Conservation (phyloP, 228 moss, liverwort and hornwort species). For the Sphagnum magellanicum region DNA sequence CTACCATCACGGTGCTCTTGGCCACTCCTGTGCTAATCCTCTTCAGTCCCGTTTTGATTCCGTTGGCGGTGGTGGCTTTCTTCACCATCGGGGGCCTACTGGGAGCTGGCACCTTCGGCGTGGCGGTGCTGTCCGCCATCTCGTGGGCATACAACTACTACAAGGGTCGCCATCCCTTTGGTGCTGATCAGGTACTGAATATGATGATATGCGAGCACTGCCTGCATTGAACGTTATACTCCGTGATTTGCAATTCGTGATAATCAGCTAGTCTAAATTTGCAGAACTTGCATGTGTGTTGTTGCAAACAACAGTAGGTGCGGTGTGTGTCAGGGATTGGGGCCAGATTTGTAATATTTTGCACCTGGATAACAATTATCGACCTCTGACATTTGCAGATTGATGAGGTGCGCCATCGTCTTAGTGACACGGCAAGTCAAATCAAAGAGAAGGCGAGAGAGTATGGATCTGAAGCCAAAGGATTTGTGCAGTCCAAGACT, state of each 20-base stretch:
- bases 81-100: slow-evolving; percentile 29
- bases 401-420: slow-evolving; percentile 48
- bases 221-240: background rate
- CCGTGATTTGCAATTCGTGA: background rate
- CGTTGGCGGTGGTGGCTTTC: slow-evolving; percentile 44
- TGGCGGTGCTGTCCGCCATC: slow-evolving; percentile 24
- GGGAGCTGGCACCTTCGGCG: slow-evolving; percentile 28
- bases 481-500: slow-evolving; percentile 28
- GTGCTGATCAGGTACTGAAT: slow-evolving; percentile 39
- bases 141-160: slow-evolving; percentile 65
- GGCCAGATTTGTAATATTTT: too few species aligned
- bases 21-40: slow-evolving; percentile 48
- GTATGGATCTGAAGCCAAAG: slow-evolving; percentile 21
- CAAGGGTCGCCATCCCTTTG: slow-evolving; percentile 64
- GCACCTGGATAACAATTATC: too few species aligned
- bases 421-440: slow-evolving; percentile 33
- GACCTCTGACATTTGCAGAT: slow-evolving; percentile 14
- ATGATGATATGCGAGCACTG: background rate
- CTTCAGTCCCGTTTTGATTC: slow-evolving; percentile 63
- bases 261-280: background rate
- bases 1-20: slow-evolving; percentile 29
- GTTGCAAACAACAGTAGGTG: background rate
- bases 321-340: too few species aligned
- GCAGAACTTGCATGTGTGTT: background rate
- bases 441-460: slow-evolving; percentile 32